Evolutionary conservation across 345 rosid genomes (phyloP).

Genomic region (Murraya paniculata): DNA sequence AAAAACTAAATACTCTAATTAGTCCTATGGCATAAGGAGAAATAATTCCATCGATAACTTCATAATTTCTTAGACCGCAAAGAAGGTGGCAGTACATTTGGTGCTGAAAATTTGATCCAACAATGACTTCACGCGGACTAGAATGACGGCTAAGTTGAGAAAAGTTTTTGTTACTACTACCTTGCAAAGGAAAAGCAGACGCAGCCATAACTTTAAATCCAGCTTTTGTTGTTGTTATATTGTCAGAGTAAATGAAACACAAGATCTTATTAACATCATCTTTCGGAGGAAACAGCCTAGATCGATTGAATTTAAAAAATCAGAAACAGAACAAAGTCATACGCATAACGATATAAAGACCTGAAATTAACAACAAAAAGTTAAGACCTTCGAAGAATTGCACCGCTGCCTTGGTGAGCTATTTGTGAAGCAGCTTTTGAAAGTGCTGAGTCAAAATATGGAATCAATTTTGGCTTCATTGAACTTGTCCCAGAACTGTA

Average conservation of each 20-base stretch:
- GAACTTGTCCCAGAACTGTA: slow-evolving; percentile 44
- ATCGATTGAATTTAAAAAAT: slow-evolving; percentile 3
- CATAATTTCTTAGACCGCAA: slow-evolving; percentile 40
- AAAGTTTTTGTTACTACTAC: slow-evolving; percentile 15
- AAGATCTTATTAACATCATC: slow-evolving; percentile 31
- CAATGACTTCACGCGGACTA: slow-evolving; percentile 42
- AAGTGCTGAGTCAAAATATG: slow-evolving; percentile 40
- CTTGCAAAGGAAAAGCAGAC: slow-evolving; percentile 35
- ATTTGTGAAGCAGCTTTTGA: slow-evolving; percentile 35
- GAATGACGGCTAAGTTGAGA: slow-evolving; percentile 17
- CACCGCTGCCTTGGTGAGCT: slow-evolving; percentile 39
- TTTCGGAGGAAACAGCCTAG: slow-evolving; percentile 42
- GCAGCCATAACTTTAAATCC: slow-evolving; percentile 53
- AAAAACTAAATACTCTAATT: slow-evolving; percentile 23
- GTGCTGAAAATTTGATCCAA: slow-evolving; percentile 34
- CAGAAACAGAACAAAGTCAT: neutral
- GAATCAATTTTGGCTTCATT: slow-evolving; percentile 47
- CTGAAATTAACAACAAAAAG: neutral
- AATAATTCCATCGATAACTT: slow-evolving; percentile 35
- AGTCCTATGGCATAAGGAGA: slow-evolving; percentile 43
- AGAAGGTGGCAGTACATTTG: slow-evolving; percentile 56
- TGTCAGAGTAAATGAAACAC: slow-evolving; percentile 34
- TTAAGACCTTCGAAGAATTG: slow-evolving; percentile 33
- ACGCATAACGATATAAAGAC: neutral
- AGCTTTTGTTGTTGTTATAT: slow-evolving; percentile 33